Evolutionary conservation across 2,329 filamentous ascomycete species (phyloP), one percentile per base, ranked within the genome.

Genomic region (Dendrostoma leiphaemia): DNA sequence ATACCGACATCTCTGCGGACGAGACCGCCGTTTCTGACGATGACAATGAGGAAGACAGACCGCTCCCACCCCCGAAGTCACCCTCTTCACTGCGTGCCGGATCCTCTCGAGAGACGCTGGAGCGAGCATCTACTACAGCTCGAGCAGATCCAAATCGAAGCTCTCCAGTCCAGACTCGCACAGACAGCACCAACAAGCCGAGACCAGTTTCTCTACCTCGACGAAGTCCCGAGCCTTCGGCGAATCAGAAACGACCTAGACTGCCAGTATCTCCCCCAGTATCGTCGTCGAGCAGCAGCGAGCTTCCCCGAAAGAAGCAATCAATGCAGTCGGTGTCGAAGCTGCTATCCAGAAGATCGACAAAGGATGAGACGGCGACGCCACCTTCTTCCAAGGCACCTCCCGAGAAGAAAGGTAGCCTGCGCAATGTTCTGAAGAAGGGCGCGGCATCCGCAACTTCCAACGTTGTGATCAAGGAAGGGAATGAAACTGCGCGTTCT

Each of bases 391-490:
- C 45, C 12, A 70, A 65, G 24, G 24, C 60, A 34, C 23, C 55
- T 1, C 47, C 54, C 9, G 78, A 81, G 44, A 81, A 77, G 61
- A 80, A 69, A 56, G 63, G 67, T 1, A 68, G 75, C 1, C 65
- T 84, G 38, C 76, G 78, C 32, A 75, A 77, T 51, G 81, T 73
- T 3, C 65, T 85, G n/a, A 79, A 72, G 52, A 80, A 78, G 53
- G 72, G 78, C 2, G 69, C 76, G 6, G 71, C 71, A 21, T 73
- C 77, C 32, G 71, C 74, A 1, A 63, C 82, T 6, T 72, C 77
- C 0, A 78, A 71, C 53, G 66, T 83, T 0, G 76, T 78, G 66
- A 74, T 69, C 50, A 82, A 62, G 60, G 58, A 65, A 19, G 51
- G 69, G 61, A 50, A 55, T 57, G 35, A 64, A 41, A 59, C 67